A percentile compares a stretch with the other conserved stretches of the same genome.
Evolutionary conservation across 2,329 filamentous ascomycete species (phyloP).

Genomic region (Colletotrichum karsti): DNA sequence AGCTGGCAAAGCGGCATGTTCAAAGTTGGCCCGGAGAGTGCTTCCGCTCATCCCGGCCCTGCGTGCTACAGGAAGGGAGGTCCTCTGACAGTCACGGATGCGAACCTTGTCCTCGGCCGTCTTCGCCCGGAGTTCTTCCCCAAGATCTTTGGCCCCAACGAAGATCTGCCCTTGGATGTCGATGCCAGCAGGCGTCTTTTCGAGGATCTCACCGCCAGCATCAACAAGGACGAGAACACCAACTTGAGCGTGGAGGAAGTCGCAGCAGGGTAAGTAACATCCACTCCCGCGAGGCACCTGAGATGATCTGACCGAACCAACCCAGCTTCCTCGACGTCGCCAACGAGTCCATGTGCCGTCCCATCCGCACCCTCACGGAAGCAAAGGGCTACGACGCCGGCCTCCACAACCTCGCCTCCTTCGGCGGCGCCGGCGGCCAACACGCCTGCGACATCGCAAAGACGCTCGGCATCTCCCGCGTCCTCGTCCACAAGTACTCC

Average conservation of each 20-base stretch:
- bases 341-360: slow-evolving; percentile 44
- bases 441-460: slow-evolving; percentile 48
- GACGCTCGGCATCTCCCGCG: slow-evolving; percentile 43
- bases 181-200: slow-evolving; percentile 50
- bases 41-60: slow-evolving; percentile 75
- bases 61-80: slow-evolving; percentile 78
- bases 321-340: slow-evolving; percentile 43
- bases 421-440: slow-evolving; percentile 47
- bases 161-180: slow-evolving; percentile 62
- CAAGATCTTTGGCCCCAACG: slow-evolving; percentile 76
- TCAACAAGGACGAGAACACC: slow-evolving; percentile 46
- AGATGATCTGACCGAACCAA: background rate
- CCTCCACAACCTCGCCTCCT: slow-evolving; percentile 44
- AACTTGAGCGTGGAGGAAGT: slow-evolving; percentile 35
- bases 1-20: slow-evolving; percentile 79
- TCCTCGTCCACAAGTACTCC: slow-evolving; percentile 45
- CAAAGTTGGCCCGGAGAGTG: slow-evolving; percentile 76
- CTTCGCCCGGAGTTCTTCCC: slow-evolving; percentile 71
- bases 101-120: slow-evolving; percentile 74
- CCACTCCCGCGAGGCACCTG: background rate
- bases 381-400: slow-evolving; percentile 44
- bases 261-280: slow-evolving; percentile 57
- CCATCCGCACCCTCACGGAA: slow-evolving; percentile 45
- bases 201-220: slow-evolving; percentile 47
- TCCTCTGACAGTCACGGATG: slow-evolving; percentile 76